Conservation (phyloP, 352 stramenopile genomes). For the Pythium monospermum region DNA sequence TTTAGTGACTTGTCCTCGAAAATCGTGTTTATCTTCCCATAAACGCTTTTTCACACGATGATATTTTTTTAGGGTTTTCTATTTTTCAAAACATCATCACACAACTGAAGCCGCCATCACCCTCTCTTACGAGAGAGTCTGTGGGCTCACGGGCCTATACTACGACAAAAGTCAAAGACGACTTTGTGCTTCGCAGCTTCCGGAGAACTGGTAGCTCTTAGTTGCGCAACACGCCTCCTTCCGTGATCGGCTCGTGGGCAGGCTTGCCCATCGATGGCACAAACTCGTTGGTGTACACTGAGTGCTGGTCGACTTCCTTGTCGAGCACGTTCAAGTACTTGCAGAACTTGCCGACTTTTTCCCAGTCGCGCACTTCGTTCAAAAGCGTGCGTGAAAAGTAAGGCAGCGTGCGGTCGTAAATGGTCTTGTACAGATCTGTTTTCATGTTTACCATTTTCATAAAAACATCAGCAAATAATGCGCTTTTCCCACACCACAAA, state of each 20-base stretch:
- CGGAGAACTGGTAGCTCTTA: too few species aligned
- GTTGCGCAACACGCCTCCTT: conserved; percentile 34
- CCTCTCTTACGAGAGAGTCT: too few species aligned
- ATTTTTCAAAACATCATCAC: too few species aligned
- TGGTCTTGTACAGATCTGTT: conserved; percentile 40
- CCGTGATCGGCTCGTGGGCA: conserved; percentile 31
- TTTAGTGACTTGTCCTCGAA: too few species aligned
- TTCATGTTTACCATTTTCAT: background rate
- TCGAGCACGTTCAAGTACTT: conserved; percentile 51
- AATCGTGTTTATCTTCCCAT: too few species aligned
- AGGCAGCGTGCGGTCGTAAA: conserved; percentile 43
- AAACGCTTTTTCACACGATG: too few species aligned
- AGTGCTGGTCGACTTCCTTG: conserved; percentile 38
- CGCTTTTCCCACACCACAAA: background rate
- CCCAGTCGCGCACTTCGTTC: conserved; percentile 47
- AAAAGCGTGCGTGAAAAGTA: conserved; percentile 49
- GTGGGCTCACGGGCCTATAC: too few species aligned
- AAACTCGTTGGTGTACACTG: conserved; percentile 50
- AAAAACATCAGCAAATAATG: too few species aligned
- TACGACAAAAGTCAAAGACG: too few species aligned
- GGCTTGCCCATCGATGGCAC: conserved; percentile 45
- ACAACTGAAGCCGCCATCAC: too few species aligned
- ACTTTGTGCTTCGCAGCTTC: too few species aligned
- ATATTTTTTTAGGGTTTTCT: too few species aligned
- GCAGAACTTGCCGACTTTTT: conserved; percentile 50